phyloP scores from a whole-genome alignment of 1,284 basidiomycete genomes.

The Tylopilus orsonianus region DNA sequence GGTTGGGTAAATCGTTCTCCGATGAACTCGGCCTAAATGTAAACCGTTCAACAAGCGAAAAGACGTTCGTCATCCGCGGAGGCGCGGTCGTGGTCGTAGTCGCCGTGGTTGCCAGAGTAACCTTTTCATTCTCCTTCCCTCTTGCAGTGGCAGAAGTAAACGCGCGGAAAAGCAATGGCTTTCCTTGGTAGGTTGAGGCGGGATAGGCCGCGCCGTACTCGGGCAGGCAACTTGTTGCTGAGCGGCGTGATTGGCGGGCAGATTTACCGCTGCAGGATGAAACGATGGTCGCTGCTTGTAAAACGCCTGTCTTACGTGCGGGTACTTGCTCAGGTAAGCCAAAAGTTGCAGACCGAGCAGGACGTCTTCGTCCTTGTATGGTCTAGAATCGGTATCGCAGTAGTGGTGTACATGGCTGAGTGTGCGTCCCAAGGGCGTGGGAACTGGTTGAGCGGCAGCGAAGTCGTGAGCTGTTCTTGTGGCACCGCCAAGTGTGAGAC shows the following conservation, averaged over 20 bases:
- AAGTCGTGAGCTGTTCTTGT: conserved; percentile 22
- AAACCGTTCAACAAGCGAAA: conserved; percentile 94
- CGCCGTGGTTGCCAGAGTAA: conserved; percentile 17
- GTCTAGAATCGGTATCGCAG: conserved; percentile 46
- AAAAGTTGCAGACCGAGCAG: conserved; percentile 88
- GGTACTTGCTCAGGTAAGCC: conserved; percentile 97
- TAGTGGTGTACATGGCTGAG: conserved; percentile 28
- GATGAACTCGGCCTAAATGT: conserved; percentile 88
- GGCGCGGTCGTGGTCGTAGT: neutral
- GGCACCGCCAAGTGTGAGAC: conserved; percentile 10
- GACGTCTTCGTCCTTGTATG: conserved; percentile 94
- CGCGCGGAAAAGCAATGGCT: conserved; percentile 37
- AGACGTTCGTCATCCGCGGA: conserved; percentile 78
- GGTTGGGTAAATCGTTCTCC: conserved; percentile 71
- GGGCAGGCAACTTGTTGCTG: conserved; percentile 27
- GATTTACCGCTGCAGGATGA: conserved; percentile 62
- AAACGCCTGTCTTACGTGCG: conserved; percentile 96
- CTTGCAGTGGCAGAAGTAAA: conserved; percentile 37
- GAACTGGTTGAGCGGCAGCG: conserved; percentile 12
- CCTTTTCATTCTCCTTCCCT: conserved; percentile 46
- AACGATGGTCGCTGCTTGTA: conserved; percentile 80
- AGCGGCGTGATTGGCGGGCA: conserved; percentile 21
- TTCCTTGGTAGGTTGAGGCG: conserved; percentile 27
- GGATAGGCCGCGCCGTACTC: conserved; percentile 18
- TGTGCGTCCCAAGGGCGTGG: conserved; percentile 28